These are phyloP conservation scores for Parathielavia appendiculata DNA, from an alignment of 495 filamentous ascomycete species.

Conservation along the genomic window DNA sequence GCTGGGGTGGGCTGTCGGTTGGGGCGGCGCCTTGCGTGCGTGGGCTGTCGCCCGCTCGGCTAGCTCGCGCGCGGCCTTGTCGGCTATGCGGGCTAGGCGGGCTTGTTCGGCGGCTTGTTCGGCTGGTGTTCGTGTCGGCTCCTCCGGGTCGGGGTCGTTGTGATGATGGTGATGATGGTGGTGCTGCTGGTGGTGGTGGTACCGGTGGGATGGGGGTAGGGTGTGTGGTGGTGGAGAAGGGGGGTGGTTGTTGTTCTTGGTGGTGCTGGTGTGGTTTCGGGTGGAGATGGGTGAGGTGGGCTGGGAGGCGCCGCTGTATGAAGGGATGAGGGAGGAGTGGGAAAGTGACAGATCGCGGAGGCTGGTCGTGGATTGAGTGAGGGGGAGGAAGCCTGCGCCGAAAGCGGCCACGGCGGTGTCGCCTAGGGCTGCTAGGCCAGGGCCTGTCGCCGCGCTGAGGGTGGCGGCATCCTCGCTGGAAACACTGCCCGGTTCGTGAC, in stretches of 20 bases:
- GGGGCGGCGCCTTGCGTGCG: constrained; percentile 40
- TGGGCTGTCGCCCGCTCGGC: constrained; percentile 46
- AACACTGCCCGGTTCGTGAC: constrained; percentile 16
- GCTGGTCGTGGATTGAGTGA: constrained; percentile 22
- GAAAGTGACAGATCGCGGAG: constrained; percentile 28
- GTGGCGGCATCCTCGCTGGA: constrained; percentile 20
- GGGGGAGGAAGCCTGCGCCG: constrained; percentile 25
- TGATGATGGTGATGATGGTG: constrained; percentile 6
- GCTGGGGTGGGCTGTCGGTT: constrained; percentile 43
- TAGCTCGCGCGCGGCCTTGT: constrained; percentile 41
- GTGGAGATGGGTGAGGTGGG: constrained; percentile 17
- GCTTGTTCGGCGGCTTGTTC: constrained; percentile 48
- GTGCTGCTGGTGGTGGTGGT: background rate
- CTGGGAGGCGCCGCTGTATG: constrained; percentile 6
- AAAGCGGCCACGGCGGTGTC: constrained; percentile 23
- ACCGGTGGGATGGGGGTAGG: constrained; percentile 4
- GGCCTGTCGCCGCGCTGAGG: background rate
- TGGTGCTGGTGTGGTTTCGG: constrained; percentile 3
- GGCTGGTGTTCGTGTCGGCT: constrained; percentile 34
- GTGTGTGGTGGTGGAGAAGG: constrained; percentile 1
- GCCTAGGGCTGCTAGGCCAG: constrained; percentile 18
- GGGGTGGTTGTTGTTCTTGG: constrained; percentile 4
- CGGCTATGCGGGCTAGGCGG: constrained; percentile 47
- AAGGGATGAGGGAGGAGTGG: constrained; percentile 18
- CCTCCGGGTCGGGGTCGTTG: background rate